A percentile compares a stretch with the other conserved stretches of the same genome.
Conservation (phyloP, 2,329 filamentous ascomycete genomes). For the Cordyceps pruinosa region DNA sequence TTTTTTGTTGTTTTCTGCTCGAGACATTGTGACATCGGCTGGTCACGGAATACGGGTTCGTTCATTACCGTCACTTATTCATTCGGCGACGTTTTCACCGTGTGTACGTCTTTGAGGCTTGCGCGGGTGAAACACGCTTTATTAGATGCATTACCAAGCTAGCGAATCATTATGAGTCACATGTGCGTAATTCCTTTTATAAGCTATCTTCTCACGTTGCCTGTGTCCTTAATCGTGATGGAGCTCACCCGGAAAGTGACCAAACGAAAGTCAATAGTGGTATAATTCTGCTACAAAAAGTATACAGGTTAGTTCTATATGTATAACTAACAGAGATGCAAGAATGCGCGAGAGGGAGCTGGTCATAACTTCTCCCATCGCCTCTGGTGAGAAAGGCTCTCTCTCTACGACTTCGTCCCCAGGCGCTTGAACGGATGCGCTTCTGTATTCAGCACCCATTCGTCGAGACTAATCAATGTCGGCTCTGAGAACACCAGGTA, state of each 20-base stretch:
- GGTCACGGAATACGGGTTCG: neutral
- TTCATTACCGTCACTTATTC: neutral
- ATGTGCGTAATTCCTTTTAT: neutral
- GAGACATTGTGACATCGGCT: neutral
- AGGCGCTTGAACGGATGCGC: conserved; percentile 38
- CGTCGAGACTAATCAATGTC: conserved; percentile 56
- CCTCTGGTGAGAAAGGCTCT: neutral
- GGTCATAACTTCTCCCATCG: neutral
- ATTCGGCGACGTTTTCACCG: neutral
- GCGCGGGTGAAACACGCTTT: neutral
- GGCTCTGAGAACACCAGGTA: conserved; percentile 65
- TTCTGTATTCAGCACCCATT: conserved; percentile 57
- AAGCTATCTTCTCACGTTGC: neutral
- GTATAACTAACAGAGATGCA: neutral
- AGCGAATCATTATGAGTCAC: neutral
- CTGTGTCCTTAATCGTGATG: neutral
- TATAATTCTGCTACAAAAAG: neutral
- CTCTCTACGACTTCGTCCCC: neutral
- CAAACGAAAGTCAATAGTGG: no score
- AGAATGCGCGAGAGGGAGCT: neutral
- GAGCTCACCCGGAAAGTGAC: neutral
- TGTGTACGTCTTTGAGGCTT: neutral
- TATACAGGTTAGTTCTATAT: neutral
- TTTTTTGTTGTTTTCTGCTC: neutral
- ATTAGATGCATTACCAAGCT: neutral